Conservation (phyloP, 164 flowering plant species). For the Houttuynia cordata region DNA sequence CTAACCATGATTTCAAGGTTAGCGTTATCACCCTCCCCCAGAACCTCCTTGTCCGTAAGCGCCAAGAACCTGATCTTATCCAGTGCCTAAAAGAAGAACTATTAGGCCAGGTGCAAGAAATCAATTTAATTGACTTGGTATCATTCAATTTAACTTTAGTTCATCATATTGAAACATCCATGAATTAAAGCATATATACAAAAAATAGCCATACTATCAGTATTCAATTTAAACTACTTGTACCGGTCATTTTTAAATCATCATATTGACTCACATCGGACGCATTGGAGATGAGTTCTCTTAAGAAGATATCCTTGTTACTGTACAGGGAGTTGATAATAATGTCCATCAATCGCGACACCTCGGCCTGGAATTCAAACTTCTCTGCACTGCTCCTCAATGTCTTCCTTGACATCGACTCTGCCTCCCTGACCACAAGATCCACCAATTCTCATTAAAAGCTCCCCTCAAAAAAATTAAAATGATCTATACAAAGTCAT, state of each 20-base stretch:
- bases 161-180: too few relatives aligned
- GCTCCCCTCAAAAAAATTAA: neutral
- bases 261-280: conserved; percentile 66
- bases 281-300: conserved; percentile 95
- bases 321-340: conserved; percentile 93
- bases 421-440: conserved; percentile 59
- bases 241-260: too few relatives aligned
- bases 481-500: neutral
- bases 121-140: too few relatives aligned
- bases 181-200: too few relatives aligned
- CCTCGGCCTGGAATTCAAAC: conserved; percentile 99
- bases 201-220: too few relatives aligned
- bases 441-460: neutral
- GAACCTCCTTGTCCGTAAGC: conserved; percentile 79
- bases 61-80: conserved; percentile 94
- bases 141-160: too few relatives aligned
- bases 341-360: conserved; percentile 93
- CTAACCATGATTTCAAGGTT: conserved; percentile 92
- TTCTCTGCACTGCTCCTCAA: conserved; percentile 81
- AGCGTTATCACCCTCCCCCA: conserved; percentile 86
- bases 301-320: conserved; percentile 92
- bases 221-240: too few relatives aligned
- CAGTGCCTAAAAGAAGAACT: conserved; percentile 46
- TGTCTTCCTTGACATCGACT: conserved; percentile 69
- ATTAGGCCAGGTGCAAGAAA: neutral